A percentile compares a stretch with the other conserved stretches of the same genome.
Evolutionary conservation across 2,329 filamentous ascomycete species (phyloP).

Genomic region (Daldinia sp.): DNA sequence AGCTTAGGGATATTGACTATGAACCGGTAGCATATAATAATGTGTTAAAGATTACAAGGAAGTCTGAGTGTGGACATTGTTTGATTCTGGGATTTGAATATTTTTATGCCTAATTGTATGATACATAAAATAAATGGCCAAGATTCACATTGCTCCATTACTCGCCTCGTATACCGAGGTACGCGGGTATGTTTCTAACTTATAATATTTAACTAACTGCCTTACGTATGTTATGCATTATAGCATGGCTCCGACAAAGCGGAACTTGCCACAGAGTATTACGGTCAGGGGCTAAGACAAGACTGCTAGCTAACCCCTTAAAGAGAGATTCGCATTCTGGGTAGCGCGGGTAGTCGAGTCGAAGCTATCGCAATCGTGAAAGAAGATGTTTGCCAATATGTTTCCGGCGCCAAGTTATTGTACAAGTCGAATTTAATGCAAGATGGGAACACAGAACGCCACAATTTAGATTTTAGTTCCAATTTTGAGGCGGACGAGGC

Average conservation of each 20-base stretch:
- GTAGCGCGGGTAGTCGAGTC: conserved; percentile 11
- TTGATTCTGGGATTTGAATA: neutral
- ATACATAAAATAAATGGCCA: too few species aligned
- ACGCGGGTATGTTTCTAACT: too few species aligned
- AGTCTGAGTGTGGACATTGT: neutral
- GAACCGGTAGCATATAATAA: neutral
- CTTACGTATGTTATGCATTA: too few species aligned
- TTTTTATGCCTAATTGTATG: too few species aligned
- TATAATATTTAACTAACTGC: too few species aligned
- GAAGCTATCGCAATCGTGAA: conserved; percentile 5
- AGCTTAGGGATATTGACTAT: neutral
- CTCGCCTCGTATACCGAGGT: too few species aligned
- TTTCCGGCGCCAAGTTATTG: conserved; percentile 17
- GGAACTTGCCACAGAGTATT: neutral
- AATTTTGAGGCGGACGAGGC: neutral
- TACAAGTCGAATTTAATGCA: conserved; percentile 22
- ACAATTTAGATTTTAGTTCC: conserved; percentile 10
- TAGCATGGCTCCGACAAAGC: too few species aligned
- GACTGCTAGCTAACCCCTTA: conserved; percentile 17
- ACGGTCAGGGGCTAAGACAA: neutral
- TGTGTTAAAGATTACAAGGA: neutral
- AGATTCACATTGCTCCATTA: too few species aligned
- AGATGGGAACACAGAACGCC: conserved; percentile 23
- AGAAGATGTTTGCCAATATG: conserved; percentile 9
- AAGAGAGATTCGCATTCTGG: too few species aligned